Percentiles rank a stretch among this genome's conserved stretches.
Evolutionary conservation across 306 rosid genomes (phyloP).

Genomic region (Citrullus colocynthis): DNA sequence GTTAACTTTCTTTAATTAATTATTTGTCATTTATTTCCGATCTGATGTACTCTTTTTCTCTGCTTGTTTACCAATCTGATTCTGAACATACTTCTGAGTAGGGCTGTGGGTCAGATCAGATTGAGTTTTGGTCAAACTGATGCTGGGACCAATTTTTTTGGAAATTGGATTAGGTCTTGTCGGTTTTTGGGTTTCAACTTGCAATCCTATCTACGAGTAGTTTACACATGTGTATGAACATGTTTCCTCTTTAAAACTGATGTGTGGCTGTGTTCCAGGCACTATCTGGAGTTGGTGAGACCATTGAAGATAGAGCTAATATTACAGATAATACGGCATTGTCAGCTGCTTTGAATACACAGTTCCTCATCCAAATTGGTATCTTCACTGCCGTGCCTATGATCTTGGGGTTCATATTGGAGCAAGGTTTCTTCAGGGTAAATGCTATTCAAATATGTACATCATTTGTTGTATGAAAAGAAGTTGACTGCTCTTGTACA

Average conservation of each 20-base stretch:
- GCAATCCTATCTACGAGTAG: background rate
- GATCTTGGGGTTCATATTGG: conserved; percentile 74
- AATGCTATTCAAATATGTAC: conserved; percentile 1
- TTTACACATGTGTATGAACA: background rate
- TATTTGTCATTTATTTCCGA: background rate
- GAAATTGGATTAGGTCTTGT: background rate
- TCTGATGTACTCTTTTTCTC: background rate
- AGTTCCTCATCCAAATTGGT: conserved; percentile 87
- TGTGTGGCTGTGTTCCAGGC: conserved; percentile 36
- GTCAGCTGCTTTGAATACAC: conserved; percentile 62
- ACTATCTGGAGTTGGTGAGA: conserved; percentile 83
- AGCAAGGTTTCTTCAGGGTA: conserved; percentile 82
- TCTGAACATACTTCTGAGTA: background rate
- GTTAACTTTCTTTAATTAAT: background rate
- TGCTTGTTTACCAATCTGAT: background rate
- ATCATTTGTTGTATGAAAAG: background rate
- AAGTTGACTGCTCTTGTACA: background rate
- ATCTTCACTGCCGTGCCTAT: conserved; percentile 86
- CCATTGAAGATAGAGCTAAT: conserved; percentile 36
- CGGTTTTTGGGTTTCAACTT: background rate
- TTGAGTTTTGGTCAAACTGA: background rate
- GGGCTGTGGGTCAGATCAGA: background rate
- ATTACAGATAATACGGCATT: conserved; percentile 54
- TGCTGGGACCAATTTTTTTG: background rate
- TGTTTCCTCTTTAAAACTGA: background rate